phyloP scores from a whole-genome alignment of 257 asterid species.

The Penstemon barbatus region DNA sequence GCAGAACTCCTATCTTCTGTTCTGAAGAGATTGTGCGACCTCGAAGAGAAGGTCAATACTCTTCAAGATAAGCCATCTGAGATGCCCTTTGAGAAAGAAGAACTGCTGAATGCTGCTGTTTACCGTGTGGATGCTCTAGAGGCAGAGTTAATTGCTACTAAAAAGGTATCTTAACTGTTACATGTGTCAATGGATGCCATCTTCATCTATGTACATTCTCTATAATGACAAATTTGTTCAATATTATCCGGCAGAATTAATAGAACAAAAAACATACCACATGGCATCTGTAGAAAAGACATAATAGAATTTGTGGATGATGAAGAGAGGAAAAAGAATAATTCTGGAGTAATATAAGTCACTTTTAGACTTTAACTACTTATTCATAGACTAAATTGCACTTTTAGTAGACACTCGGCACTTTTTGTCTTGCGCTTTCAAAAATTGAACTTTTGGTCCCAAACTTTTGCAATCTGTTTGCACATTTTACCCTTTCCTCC shows the following conservation, averaged over 20 bases:
- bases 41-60: conserved; percentile 73
- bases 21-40: conserved; percentile 78
- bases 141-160: conserved; percentile 94
- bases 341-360: not conserved
- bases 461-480: too few relatives aligned
- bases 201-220: not conserved
- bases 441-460: too few relatives aligned
- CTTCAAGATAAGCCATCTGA: conserved; percentile 86
- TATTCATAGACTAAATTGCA: too few relatives aligned
- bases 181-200: not conserved
- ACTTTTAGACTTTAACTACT: not conserved
- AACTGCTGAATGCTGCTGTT: conserved; percentile 92
- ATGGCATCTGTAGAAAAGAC: not conserved
- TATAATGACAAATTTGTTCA: too few relatives aligned
- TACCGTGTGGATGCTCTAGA: conserved; percentile 96
- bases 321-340: not conserved
- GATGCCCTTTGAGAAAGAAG: conserved; percentile 96
- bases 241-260: not conserved
- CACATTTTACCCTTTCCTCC: too few relatives aligned
- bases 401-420: too few relatives aligned
- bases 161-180: conserved; percentile 56
- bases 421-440: too few relatives aligned
- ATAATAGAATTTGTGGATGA: not conserved
- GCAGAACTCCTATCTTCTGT: conserved; percentile 79
- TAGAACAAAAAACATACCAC: not conserved